phyloP scores from a whole-genome alignment of 495 filamentous ascomycete species.

The Neurospora discreta region DNA sequence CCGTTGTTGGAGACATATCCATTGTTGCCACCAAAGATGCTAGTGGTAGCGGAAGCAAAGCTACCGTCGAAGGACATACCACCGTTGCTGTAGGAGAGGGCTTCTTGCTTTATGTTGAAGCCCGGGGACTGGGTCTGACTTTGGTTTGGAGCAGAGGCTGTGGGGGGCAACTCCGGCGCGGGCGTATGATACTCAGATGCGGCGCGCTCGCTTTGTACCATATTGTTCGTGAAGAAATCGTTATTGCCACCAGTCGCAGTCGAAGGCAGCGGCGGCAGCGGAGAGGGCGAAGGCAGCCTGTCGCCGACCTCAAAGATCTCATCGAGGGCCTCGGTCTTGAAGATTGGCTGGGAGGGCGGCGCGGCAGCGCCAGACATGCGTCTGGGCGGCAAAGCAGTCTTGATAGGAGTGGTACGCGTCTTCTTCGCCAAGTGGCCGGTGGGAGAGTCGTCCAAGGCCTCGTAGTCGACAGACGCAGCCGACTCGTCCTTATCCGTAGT shows the following conservation, averaged over 20 bases:
- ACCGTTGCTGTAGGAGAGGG: not conserved
- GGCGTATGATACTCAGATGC: not conserved
- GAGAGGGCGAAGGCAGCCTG: not conserved
- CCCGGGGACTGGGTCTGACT: not conserved
- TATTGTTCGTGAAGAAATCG: not conserved
- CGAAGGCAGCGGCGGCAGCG: not conserved
- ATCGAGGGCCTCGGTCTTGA: not conserved
- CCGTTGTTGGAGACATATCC: not conserved
- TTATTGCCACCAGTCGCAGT: not conserved
- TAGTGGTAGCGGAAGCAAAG: not conserved
- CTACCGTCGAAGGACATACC: not conserved
- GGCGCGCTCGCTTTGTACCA: not conserved
- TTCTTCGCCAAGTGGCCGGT: conserved; percentile 12
- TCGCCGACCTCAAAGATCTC: not conserved
- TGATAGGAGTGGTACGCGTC: not conserved
- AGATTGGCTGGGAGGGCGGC: not conserved
- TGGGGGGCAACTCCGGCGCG: not conserved
- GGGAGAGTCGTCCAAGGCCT: conserved; percentile 15
- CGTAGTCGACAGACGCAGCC: conserved; percentile 3
- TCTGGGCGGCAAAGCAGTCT: not conserved
- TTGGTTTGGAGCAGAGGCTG: not conserved
- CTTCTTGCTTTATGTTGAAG: not conserved
- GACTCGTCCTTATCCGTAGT: conserved; percentile 1
- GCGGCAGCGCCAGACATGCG: not conserved
- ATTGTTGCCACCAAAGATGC: not conserved